Conservation (phyloP, 1,284 basidiomycete genomes). For the Ceratobasidium sp. region DNA sequence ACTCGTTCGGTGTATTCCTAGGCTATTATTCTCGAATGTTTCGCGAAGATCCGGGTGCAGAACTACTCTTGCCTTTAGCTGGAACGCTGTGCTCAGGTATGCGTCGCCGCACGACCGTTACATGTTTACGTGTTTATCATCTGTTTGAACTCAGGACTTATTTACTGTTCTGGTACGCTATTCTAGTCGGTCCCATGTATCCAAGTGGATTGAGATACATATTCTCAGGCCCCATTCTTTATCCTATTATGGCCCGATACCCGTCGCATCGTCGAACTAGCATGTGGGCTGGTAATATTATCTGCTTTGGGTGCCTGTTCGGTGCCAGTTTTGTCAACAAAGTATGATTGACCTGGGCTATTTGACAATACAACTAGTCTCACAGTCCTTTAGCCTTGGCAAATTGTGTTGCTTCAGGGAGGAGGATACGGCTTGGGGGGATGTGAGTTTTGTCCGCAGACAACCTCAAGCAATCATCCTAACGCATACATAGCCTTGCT, state of each 20-base stretch:
- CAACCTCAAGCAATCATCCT: neutral
- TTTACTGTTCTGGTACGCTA: slow-evolving; percentile 50
- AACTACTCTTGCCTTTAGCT: slow-evolving; percentile 49
- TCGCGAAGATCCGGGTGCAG: slow-evolving; percentile 44
- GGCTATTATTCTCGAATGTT: slow-evolving; percentile 47
- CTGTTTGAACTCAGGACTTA: slow-evolving; percentile 40
- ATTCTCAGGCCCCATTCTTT: slow-evolving; percentile 41
- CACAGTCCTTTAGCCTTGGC: slow-evolving; percentile 45
- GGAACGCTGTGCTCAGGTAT: slow-evolving; percentile 48
- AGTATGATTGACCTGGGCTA: slow-evolving; percentile 40
- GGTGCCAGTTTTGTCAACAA: slow-evolving; percentile 50
- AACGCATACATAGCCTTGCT: slow-evolving; percentile 47
- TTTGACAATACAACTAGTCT: slow-evolving; percentile 32
- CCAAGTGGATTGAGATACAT: neutral
- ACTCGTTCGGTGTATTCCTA: slow-evolving; percentile 50
- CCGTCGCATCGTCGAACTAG: slow-evolving; percentile 46
- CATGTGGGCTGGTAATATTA: slow-evolving; percentile 48
- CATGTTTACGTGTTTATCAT: neutral
- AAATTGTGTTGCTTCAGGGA: slow-evolving; percentile 52
- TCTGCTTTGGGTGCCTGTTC: slow-evolving; percentile 49
- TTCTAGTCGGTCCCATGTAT: neutral
- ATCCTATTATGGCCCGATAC: slow-evolving; percentile 47
- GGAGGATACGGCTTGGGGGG: slow-evolving; percentile 52
- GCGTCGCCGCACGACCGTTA: neutral
- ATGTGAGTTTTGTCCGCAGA: slow-evolving; percentile 43